Conservation (phyloP, 1,139 yeast species). For the Arxiozyma slooffiae region DNA sequence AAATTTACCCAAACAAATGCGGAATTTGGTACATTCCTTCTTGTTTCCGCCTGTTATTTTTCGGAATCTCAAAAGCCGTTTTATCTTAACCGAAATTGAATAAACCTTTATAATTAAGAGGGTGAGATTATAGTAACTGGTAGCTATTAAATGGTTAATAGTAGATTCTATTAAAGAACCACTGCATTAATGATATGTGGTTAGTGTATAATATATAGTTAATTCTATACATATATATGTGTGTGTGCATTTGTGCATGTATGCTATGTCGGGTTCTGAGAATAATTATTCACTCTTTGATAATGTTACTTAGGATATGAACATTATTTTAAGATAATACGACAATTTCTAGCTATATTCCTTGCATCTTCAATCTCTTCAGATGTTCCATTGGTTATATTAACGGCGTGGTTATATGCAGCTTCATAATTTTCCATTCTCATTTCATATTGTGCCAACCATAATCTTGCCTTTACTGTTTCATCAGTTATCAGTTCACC, state of each 20-base stretch:
- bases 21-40: too few species aligned
- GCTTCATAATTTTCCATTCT: constrained; percentile 47
- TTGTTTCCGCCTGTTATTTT: neutral
- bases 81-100: too few species aligned
- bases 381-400: constrained; percentile 65
- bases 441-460: constrained; percentile 73
- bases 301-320: neutral
- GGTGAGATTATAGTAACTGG: too few species aligned
- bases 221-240: too few species aligned
- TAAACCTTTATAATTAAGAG: too few species aligned
- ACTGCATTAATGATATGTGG: neutral
- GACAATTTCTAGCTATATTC: constrained; percentile 66
- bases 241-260: neutral
- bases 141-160: too few species aligned
- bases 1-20: too few species aligned
- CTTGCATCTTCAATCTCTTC: constrained; percentile 87
- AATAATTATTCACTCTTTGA: neutral
- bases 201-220: too few species aligned
- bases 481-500: constrained; percentile 63
- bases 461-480: constrained; percentile 70
- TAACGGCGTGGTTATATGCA: constrained; percentile 69
- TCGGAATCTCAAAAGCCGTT: neutral
- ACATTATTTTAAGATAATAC: constrained; percentile 16
- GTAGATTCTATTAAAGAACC: neutral
- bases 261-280: neutral